Evolutionary conservation across 306 rosid genomes (phyloP).

Genomic region (Prunus mongolica): DNA sequence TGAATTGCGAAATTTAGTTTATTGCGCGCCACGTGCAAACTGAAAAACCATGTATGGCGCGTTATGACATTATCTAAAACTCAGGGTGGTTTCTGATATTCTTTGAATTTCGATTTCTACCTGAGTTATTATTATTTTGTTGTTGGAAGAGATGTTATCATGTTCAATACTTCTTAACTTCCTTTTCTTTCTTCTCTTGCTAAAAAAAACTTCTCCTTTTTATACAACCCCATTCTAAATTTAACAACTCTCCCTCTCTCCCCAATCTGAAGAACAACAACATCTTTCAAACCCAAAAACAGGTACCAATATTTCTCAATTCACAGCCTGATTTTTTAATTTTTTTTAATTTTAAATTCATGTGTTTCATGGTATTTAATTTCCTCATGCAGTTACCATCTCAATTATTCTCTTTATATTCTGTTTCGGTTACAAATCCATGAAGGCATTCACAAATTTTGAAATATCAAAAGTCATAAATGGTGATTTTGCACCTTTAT

Average conservation of each 20-base stretch:
- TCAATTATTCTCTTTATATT: background rate
- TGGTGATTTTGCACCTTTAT: constrained; percentile 24
- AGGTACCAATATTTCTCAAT: constrained; percentile 19
- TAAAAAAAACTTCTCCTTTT: constrained; percentile 7
- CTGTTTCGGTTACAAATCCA: constrained; percentile 46
- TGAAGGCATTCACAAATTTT: background rate
- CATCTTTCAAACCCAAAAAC: constrained; percentile 20
- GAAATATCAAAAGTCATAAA: constrained; percentile 17
- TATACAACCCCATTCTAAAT: constrained; percentile 25
- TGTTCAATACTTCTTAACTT: background rate
- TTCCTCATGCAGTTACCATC: constrained; percentile 32
- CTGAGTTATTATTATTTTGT: background rate
- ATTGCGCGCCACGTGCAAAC: background rate
- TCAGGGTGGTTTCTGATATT: background rate
- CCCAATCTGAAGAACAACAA: constrained; percentile 17
- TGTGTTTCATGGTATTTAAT: constrained; percentile 1
- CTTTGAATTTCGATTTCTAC: background rate
- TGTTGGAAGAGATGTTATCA: too few relatives aligned
- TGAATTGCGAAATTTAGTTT: too few relatives aligned
- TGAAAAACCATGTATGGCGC: background rate
- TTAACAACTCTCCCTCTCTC: constrained; percentile 29
- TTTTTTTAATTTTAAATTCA: background rate
- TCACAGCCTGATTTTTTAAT: constrained; percentile 1
- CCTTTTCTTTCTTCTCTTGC: background rate
- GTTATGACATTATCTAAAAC: background rate